Evolutionary conservation across 139 green algal genomes (phyloP), one percentile per base, ranked within the genome.

Genomic region (Coelastrella sp.): DNA sequence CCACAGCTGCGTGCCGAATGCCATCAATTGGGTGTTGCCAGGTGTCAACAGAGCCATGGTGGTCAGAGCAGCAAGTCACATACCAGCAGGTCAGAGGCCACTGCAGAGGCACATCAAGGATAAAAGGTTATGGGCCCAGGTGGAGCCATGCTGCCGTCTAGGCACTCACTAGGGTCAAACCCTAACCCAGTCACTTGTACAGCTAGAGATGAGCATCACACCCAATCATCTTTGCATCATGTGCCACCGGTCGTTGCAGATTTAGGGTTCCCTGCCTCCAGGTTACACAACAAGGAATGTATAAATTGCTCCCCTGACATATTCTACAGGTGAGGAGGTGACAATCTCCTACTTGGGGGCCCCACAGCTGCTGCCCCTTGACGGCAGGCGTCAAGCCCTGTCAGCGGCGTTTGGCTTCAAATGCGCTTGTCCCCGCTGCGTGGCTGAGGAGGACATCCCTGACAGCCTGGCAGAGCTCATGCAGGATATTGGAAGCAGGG

Each of bases 311-410:
- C 63, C 63, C 14, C 5, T 70, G 11, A 4, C 63, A 12, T 14
- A 6, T 56, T 3, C 22, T 74, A 5, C 82, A 88, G 84, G 84
- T 11, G 9, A 22, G 0, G 68, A 88, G 68, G 68, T 81, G 68
- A 88, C 68, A 22, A 88, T 88, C 49, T 66, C 25, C 20, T 88
- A 88, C 20, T 24, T 88, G 24, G 84, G 84, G 20, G 20, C 25
- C 0, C 84, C 84, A 8, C 84, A 88, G 84, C 84, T 88, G 84
- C 84, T 88, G 84, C 84, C 84, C 65, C 84, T 88, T 49, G 66
- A 81, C 58, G 66, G 27, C 7, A 25, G 82, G 15, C 24, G 65
- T 11, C 63, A 87, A 56, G 65, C 82, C 6, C 82, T 87, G 61
- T 20, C 22, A 17, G 9, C n/a, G 14, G 65, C 27, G 19, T 87